Evolutionary conservation across 2,329 filamentous ascomycete species (phyloP).

Genomic region (Mycosphaerella arachidis): DNA sequence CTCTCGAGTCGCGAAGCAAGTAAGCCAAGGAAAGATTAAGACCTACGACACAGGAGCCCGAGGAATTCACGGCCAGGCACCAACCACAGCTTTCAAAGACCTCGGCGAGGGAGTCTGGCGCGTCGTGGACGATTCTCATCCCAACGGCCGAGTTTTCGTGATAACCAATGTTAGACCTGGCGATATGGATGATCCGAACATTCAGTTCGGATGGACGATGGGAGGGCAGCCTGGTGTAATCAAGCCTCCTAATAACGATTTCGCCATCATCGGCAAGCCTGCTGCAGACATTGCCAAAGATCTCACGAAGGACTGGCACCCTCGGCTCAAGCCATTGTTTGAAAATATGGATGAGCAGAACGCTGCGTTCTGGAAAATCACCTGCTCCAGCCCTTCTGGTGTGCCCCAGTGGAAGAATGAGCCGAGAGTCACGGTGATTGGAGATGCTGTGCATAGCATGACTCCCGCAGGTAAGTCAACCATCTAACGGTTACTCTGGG

Average conservation of each 20-base stretch:
- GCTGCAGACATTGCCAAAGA: slow-evolving; percentile 57
- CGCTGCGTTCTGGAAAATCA: slow-evolving; percentile 64
- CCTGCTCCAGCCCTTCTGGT: slow-evolving; percentile 56
- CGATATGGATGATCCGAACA: slow-evolving; percentile 55
- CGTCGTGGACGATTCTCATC: slow-evolving; percentile 47
- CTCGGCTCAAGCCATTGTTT: slow-evolving; percentile 53
- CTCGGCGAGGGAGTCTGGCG: slow-evolving; percentile 61
- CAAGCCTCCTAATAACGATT: slow-evolving; percentile 55
- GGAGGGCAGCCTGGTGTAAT: slow-evolving; percentile 55
- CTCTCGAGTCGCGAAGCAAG: slow-evolving; percentile 56
- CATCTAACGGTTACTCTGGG: not conserved
- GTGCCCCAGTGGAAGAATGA: slow-evolving; percentile 59
- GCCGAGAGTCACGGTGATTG: slow-evolving; percentile 55
- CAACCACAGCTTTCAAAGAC: slow-evolving; percentile 56
- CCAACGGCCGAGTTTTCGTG: slow-evolving; percentile 47
- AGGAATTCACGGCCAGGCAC: slow-evolving; percentile 63
- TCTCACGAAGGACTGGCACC: slow-evolving; percentile 53
- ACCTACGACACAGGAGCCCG: slow-evolving; percentile 60
- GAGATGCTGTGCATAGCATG: slow-evolving; percentile 57
- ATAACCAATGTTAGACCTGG: slow-evolving; percentile 61
- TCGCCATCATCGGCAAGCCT: slow-evolving; percentile 52
- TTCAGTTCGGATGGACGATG: slow-evolving; percentile 63
- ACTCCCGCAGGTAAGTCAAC: slow-evolving; percentile 40
- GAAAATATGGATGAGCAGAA: slow-evolving; percentile 55
- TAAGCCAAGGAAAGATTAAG: slow-evolving; percentile 55